Base-by-base conservation (phyloP, 2,329 filamentous ascomycete genomes). In the Berkeleyomyces basicola region DNA sequence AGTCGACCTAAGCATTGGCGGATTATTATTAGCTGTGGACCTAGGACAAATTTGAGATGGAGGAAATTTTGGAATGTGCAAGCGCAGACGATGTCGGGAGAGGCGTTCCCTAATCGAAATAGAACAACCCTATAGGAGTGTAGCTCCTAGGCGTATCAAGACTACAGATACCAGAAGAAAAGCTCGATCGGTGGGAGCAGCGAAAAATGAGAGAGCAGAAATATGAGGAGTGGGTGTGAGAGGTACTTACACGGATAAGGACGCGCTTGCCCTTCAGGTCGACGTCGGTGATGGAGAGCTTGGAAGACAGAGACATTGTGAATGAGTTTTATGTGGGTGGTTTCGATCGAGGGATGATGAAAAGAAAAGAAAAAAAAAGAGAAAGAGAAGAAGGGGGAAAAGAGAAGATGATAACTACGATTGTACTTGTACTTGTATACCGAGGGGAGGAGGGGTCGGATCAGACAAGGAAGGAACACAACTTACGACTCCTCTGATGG, bases 231-330 rank as follows among this genome's bases (percentile, higher is more conserved):
- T 31, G 61, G 43, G n/a, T 14, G 51, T 61, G 62, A 7, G 67
- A 55, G 40, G n/a, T 66, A 79, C 88, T 76, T 82, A 95, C 93
- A 72, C 93, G 88, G 75, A 99, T 96, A 71, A 99, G 82, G 76
- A 97, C 93, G 71, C 91, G 85, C 85, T 99, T 99, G 83, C 82
- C 92, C 84, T 96, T 95, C 77, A 99, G 82, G 77, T 99, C 91
- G 72, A 95, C 86, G 73, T 99, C 92, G 68, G 85, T 88, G 77
- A 99, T 96, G 69, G 90, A 88, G 71, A 99, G 88, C 83, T 99
- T 99, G 84, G 85, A 96, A 71, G 91, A 88, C 74, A 99, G 89
- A 85, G 93, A 97, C 93, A 99, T 99, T 66, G 71, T 84, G 72
- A 68, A 70, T 67, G 63, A 66, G 62, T 64, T 63, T 59, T 65